Evolutionary conservation across 345 rosid species (phyloP), one percentile per base, ranked within the genome.

Genomic region (Euphorbia pulcherrima): DNA sequence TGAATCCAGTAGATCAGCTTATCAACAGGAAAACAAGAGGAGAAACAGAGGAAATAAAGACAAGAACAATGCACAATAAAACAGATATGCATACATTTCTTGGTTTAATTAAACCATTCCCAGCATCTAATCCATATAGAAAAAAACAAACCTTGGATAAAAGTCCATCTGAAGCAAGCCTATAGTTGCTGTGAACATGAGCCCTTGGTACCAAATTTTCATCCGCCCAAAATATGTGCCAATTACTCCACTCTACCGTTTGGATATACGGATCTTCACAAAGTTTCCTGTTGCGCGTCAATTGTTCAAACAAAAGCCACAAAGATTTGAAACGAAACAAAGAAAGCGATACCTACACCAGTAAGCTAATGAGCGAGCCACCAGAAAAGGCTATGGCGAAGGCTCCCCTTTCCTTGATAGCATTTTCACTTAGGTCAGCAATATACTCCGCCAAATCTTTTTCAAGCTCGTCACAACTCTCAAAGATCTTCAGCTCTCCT

Each of bases 381-480:
- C 97, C 98, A 46, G 97, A 92, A 58, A 92, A 76, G 54, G 87
- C 98, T 72, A 90, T 81, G 73, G 92, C 86, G 83, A 90, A 88
- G 68, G 79, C 83, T 6, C 92, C 97, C 52, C 92, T 81, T 37
- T 92, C 96, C 81, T 88, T 87, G 65, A 90, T 90, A 0, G 90
- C 86, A 18, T 85, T 86, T 77, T 92, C 97, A 27, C 97, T 90
- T 72, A 90, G 67, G 69, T 86, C 92, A 68, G 92, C 92, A 82
- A 90, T 78, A 73, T 86, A 87, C 72, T 88, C 96, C 18, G 88
- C 98, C 84, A 92, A 88, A 79, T 80, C 90, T n/a, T 84, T 84
- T 75, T 80, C 81, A 57, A 92, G 87, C 74, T 92, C 96, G 55
- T 86, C 90, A 66, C 68, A 65, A 83, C 69, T 78, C 79, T 92